A percentile compares a stretch with the other conserved stretches of the same genome.
These are phyloP conservation scores for Fusarium brachygibbosum DNA, from an alignment of 2,329 filamentous ascomycete genomes.

Conservation along the genomic window DNA sequence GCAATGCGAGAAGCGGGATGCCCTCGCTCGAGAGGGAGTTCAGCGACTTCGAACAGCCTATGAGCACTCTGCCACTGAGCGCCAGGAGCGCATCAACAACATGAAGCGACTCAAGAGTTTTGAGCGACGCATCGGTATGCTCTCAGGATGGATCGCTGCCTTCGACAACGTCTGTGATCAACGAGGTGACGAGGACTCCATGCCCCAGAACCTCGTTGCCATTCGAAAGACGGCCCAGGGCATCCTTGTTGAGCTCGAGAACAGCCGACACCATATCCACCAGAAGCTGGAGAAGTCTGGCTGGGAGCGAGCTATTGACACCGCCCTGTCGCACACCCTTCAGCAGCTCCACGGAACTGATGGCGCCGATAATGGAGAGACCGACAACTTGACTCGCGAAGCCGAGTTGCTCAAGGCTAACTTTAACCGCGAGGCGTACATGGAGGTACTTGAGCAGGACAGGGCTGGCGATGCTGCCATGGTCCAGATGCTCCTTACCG, in stretches of 20 bases:
- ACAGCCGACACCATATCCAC: conserved; percentile 90
- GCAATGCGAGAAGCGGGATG: conserved; percentile 86
- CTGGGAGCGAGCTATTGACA: conserved; percentile 91
- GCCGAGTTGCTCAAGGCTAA: conserved; percentile 87
- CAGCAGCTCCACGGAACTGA: conserved; percentile 77
- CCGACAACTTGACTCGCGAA: conserved; percentile 81
- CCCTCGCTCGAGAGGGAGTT: conserved; percentile 81
- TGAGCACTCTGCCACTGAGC: conserved; percentile 81
- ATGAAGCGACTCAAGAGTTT: conserved; percentile 88
- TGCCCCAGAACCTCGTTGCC: conserved; percentile 76
- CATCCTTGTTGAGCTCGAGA: conserved; percentile 88
- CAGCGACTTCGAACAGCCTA: conserved; percentile 85
- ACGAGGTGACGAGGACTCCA: conserved; percentile 64
- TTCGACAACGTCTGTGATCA: conserved; percentile 87
- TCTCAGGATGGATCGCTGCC: conserved; percentile 93
- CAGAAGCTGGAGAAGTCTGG: conserved; percentile 83
- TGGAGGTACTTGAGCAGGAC: conserved; percentile 85
- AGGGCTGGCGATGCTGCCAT: conserved; percentile 81
- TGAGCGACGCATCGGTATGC: conserved; percentile 84
- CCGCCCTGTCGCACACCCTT: conserved; percentile 87
- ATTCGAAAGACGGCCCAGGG: conserved; percentile 92
- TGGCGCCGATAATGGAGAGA: conserved; percentile 68
- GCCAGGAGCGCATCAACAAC: conserved; percentile 81
- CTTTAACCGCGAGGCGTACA: conserved; percentile 83
- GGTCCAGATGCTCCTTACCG: conserved; percentile 85